Percentiles rank a stretch among this genome's conserved stretches.
These are phyloP conservation scores for Malassezia equina DNA, from an alignment of 1,284 basidiomycete species.

Conservation along the genomic window DNA sequence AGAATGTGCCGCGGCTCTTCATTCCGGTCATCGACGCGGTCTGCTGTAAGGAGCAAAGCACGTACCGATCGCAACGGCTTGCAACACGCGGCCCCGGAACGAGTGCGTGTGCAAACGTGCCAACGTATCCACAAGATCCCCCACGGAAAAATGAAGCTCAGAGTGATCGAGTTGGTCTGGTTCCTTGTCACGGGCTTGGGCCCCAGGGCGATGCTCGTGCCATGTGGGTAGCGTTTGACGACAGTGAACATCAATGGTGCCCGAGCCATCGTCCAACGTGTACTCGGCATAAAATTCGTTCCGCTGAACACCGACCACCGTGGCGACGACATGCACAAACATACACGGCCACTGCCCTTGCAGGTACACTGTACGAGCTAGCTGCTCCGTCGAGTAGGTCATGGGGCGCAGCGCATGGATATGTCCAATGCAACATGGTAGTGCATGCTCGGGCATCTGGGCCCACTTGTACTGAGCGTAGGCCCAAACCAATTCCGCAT, in stretches of 20 bases:
- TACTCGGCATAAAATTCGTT: slow-evolving; percentile 2
- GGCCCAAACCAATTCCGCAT: background rate
- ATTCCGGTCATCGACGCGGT: slow-evolving; percentile 2
- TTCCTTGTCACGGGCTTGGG: background rate
- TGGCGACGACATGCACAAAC: slow-evolving; percentile 8
- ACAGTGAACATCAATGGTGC: slow-evolving; percentile 3
- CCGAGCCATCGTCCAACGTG: slow-evolving; percentile 13
- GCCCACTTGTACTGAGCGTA: slow-evolving; percentile 9
- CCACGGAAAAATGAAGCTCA: background rate
- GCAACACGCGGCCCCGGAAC: background rate
- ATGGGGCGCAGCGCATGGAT: background rate
- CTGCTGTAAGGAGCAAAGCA: background rate
- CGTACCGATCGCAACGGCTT: background rate
- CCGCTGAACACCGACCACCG: background rate
- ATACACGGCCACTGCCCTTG: slow-evolving; percentile 13
- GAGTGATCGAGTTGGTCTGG: background rate
- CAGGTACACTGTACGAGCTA: background rate
- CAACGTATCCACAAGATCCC: background rate
- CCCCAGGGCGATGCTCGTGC: background rate
- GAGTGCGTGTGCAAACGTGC: slow-evolving; percentile 5
- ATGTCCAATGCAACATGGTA: slow-evolving; percentile 8
- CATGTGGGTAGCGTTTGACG: background rate
- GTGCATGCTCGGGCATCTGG: background rate
- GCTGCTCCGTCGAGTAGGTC: background rate
- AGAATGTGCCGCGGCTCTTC: slow-evolving; percentile 10